Evolutionary conservation across 2,329 filamentous ascomycete species (phyloP).

Genomic region (Fusarium cicatricum): DNA sequence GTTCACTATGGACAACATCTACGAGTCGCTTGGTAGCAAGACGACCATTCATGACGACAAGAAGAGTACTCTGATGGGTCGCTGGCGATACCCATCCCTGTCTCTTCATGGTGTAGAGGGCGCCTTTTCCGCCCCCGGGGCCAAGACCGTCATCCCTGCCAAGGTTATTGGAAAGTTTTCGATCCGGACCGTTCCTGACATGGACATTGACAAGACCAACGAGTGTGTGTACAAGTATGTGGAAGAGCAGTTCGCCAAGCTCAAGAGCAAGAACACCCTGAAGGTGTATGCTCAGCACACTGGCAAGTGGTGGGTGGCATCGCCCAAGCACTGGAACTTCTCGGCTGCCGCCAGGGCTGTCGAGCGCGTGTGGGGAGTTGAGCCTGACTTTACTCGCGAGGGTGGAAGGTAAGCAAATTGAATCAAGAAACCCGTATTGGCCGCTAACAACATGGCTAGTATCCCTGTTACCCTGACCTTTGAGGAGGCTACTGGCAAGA

Average conservation of each 20-base stretch:
- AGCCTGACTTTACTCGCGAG: constrained; percentile 95
- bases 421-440: neutral
- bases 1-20: constrained; percentile 95
- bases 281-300: constrained; percentile 85
- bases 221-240: constrained; percentile 84
- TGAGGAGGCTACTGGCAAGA: constrained; percentile 97
- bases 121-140: constrained; percentile 90
- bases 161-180: constrained; percentile 99
- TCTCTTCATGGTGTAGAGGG: constrained; percentile 96
- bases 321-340: constrained; percentile 99
- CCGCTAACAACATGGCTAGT: constrained; percentile 54
- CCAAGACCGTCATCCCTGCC: constrained; percentile 98
- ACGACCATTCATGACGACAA: constrained; percentile 90
- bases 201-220: constrained; percentile 93
- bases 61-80: constrained; percentile 91
- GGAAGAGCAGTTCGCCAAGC: constrained; percentile 82
- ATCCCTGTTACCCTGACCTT: constrained; percentile 98
- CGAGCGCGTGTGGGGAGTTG: constrained; percentile 90
- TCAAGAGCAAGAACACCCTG: constrained; percentile 91
- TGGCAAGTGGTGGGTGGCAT: constrained; percentile 99
- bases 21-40: constrained; percentile 88
- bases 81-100: constrained; percentile 94
- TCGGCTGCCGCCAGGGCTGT: constrained; percentile 93
- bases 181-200: constrained; percentile 95
- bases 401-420: constrained; percentile 76